Percentiles rank a stretch among this genome's conserved stretches.
Evolutionary conservation across 176 grass and related monocot genomes (phyloP).

Genomic region (Pharus latifolius): DNA sequence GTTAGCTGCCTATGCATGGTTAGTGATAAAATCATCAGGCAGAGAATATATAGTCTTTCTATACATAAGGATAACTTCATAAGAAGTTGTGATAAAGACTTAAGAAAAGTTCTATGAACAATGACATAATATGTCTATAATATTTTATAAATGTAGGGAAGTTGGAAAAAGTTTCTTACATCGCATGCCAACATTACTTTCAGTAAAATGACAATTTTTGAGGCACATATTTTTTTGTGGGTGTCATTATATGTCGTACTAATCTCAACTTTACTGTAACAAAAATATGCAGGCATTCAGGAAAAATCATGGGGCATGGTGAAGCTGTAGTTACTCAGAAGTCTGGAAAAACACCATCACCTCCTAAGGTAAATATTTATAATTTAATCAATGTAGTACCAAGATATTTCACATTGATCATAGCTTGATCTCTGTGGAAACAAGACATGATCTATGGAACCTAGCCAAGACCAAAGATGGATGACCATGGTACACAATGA

Average conservation of each 20-base stretch:
- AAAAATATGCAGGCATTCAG: conserved; percentile 15
- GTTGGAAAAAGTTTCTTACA: no score
- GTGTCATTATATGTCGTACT: neutral
- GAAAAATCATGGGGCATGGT: conserved; percentile 48
- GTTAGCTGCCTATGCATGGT: neutral
- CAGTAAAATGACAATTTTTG: neutral
- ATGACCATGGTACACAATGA: neutral
- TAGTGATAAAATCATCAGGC: neutral
- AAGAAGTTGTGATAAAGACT: neutral
- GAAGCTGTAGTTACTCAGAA: conserved; percentile 52
- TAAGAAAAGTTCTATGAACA: neutral
- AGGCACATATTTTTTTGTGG: neutral
- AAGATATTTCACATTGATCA: neutral
- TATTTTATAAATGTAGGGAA: neutral
- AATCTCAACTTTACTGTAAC: neutral
- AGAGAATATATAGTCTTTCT: no score
- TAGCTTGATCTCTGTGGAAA: neutral
- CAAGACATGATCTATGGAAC: neutral
- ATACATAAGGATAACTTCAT: neutral
- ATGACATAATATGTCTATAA: neutral
- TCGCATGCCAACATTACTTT: neutral
- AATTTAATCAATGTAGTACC: neutral
- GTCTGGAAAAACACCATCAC: conserved; percentile 44
- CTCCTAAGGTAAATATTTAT: conserved; percentile 44
- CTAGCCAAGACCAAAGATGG: neutral